These are phyloP conservation scores for Erodium moschatum DNA, from an alignment of 441 rosid species.

Conservation along the genomic window DNA sequence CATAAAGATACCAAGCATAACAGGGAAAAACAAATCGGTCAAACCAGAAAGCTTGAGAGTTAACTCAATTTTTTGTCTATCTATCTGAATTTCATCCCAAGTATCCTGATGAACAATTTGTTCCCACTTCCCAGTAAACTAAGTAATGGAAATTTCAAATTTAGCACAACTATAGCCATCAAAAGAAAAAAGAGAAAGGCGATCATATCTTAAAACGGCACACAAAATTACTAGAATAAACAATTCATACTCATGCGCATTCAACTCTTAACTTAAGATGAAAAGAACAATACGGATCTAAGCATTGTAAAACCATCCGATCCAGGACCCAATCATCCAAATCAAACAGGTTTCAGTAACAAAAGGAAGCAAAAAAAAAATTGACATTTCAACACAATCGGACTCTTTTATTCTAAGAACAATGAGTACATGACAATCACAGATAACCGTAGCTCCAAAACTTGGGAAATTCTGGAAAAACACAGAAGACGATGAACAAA, in stretches of 20 bases:
- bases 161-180: background rate
- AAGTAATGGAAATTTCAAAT: background rate
- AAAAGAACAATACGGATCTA: background rate
- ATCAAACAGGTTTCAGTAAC: background rate
- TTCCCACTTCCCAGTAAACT: background rate
- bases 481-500: background rate
- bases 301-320: constrained; percentile 6
- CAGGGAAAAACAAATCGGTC: background rate
- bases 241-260: background rate
- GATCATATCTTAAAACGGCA: background rate
- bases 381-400: background rate
- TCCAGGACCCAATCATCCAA: constrained; percentile 17
- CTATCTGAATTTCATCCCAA: background rate
- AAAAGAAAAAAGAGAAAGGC: background rate
- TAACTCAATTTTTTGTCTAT: background rate
- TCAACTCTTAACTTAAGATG: background rate
- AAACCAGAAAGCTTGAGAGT: background rate
- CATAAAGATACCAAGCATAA: background rate
- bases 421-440: too few relatives aligned
- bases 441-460: background rate
- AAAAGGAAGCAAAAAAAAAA: background rate
- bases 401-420: background rate
- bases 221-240: background rate
- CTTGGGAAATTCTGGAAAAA: background rate
- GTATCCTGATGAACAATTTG: background rate